Evolutionary conservation across 257 asterid species (phyloP).

Genomic region (Marsdenia floribunda): DNA sequence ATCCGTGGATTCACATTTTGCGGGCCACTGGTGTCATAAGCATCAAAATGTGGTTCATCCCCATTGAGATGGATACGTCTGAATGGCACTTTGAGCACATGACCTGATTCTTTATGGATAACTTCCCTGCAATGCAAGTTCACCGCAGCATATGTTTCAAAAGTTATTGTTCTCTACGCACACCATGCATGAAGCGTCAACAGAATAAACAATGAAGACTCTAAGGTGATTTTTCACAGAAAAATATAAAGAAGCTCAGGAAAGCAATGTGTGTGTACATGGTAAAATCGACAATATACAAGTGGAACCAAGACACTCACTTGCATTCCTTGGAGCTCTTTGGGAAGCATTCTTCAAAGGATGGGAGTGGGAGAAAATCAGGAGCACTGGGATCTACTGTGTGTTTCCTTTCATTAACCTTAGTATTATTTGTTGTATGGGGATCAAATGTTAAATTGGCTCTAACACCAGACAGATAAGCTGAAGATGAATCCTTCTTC

Average conservation of each 20-base stretch:
- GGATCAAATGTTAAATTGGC: slow-evolving; percentile 84
- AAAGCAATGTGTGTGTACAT: neutral
- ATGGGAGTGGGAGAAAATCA: slow-evolving; percentile 84
- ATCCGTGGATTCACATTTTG: slow-evolving; percentile 59
- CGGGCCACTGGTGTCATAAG: slow-evolving; percentile 97
- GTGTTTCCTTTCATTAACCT: slow-evolving; percentile 61
- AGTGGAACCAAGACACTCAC: slow-evolving; percentile 24
- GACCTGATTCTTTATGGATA: slow-evolving; percentile 72
- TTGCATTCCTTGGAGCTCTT: slow-evolving; percentile 81
- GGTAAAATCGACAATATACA: too few relatives aligned
- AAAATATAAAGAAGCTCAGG: too few relatives aligned
- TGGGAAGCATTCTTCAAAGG: slow-evolving; percentile 93
- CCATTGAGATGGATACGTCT: slow-evolving; percentile 83
- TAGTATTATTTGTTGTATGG: slow-evolving; percentile 41
- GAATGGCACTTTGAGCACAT: slow-evolving; percentile 72
- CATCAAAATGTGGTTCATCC: slow-evolving; percentile 85
- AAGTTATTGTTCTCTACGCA: neutral
- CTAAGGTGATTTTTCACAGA: neutral
- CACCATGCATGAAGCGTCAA: neutral
- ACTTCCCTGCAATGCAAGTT: slow-evolving; percentile 63
- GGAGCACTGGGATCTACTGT: slow-evolving; percentile 90
- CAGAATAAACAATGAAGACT: neutral
- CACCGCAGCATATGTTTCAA: slow-evolving; percentile 9
- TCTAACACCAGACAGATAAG: slow-evolving; percentile 35
- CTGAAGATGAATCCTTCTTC: slow-evolving; percentile 29